A percentile compares a stretch with the other conserved stretches of the same genome.
These are phyloP conservation scores for Tilletiopsis washingtonensis DNA, from an alignment of 1,284 basidiomycete species.

Conservation along the genomic window DNA sequence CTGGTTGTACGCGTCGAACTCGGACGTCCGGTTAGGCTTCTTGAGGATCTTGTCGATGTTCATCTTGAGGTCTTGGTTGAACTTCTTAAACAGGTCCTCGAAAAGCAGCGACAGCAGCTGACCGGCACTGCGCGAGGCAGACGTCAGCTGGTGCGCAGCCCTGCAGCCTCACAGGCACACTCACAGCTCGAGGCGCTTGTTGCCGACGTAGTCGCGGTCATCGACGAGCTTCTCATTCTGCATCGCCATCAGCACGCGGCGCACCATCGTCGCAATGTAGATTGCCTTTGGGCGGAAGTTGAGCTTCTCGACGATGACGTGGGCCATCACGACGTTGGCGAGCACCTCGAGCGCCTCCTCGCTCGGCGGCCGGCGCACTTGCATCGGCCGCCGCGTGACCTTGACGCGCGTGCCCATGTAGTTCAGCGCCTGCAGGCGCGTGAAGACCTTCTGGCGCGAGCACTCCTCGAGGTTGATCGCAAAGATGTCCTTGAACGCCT, in stretches of 20 bases:
- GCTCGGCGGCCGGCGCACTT: slow-evolving; percentile 70
- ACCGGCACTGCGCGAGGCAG: slow-evolving; percentile 65
- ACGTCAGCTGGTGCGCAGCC: not conserved
- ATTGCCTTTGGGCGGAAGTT: slow-evolving; percentile 94
- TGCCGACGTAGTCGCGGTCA: slow-evolving; percentile 97
- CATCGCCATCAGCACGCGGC: slow-evolving; percentile 92
- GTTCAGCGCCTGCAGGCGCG: slow-evolving; percentile 86
- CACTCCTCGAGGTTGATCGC: slow-evolving; percentile 90
- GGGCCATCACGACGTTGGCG: slow-evolving; percentile 92
- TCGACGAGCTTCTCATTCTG: slow-evolving; percentile 95
- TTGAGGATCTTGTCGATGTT: slow-evolving; percentile 97
- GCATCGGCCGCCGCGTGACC: slow-evolving; percentile 63
- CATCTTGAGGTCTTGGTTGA: slow-evolving; percentile 90
- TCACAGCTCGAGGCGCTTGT: slow-evolving; percentile 85
- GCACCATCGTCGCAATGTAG: slow-evolving; percentile 95
- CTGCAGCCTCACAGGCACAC: not conserved
- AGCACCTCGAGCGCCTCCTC: slow-evolving; percentile 95
- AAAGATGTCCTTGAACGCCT: slow-evolving; percentile 80
- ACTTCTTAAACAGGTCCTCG: slow-evolving; percentile 98
- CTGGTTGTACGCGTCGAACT: slow-evolving; percentile 91
- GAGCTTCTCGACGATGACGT: slow-evolving; percentile 82
- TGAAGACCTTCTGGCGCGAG: slow-evolving; percentile 61
- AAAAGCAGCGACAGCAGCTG: slow-evolving; percentile 90
- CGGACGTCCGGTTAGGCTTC: slow-evolving; percentile 86
- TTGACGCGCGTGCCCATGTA: slow-evolving; percentile 91